Evolutionary conservation across 495 filamentous ascomycete species (phyloP).

Genomic region (Rusavskia elegans): DNA sequence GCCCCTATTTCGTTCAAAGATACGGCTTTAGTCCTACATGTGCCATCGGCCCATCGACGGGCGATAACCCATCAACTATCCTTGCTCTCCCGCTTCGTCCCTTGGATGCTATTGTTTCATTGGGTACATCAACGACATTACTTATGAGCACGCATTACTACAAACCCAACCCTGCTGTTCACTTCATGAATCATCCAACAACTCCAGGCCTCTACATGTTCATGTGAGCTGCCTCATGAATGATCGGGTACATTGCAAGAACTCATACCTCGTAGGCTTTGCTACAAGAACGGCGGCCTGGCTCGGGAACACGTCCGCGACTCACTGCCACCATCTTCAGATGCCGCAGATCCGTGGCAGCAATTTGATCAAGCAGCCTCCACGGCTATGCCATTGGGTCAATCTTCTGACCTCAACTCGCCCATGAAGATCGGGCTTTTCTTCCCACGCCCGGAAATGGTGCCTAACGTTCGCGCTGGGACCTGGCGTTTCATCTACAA

Average conservation of each 20-base stretch:
- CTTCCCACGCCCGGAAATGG: conserved; percentile 91
- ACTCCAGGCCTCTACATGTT: conserved; percentile 82
- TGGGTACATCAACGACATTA: conserved; percentile 93
- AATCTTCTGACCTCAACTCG: conserved; percentile 28
- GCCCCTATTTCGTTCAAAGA: conserved; percentile 55
- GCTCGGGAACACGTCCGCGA: conserved; percentile 83
- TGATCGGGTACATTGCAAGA: not conserved
- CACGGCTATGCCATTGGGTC: conserved; percentile 48
- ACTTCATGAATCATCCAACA: conserved; percentile 83
- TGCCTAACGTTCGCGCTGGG: conserved; percentile 70
- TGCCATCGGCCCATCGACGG: conserved; percentile 70
- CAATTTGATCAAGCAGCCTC: conserved; percentile 57
- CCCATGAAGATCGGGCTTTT: conserved; percentile 72
- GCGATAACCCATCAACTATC: conserved; percentile 93
- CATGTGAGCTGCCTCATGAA: conserved; percentile 34
- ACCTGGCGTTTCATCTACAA: conserved; percentile 70
- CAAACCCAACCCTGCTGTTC: conserved; percentile 69
- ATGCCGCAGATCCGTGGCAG: conserved; percentile 44
- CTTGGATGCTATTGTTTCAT: conserved; percentile 80
- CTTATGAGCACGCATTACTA: conserved; percentile 89
- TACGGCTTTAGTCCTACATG: conserved; percentile 68
- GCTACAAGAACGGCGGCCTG: conserved; percentile 94
- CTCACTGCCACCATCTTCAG: conserved; percentile 30
- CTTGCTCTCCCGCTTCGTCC: conserved; percentile 73
- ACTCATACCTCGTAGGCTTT: conserved; percentile 30